These are phyloP conservation scores for Phaeosphaeriaceae sp. DNA, from an alignment of 2,329 filamentous ascomycete genomes.

Conservation along the genomic window DNA sequence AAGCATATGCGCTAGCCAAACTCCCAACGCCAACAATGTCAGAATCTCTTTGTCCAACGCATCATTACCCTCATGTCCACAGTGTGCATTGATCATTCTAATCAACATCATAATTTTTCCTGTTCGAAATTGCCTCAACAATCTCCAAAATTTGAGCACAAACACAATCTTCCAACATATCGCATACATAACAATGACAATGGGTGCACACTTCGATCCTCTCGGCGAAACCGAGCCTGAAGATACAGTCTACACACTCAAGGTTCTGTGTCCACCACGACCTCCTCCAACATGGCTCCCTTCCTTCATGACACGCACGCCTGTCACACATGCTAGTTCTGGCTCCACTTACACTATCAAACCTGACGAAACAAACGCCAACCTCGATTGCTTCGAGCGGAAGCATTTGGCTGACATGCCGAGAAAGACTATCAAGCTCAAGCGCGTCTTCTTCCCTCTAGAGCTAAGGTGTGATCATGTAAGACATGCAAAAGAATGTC, in stretches of 20 bases:
- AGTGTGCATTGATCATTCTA: not conserved
- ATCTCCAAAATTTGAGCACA: not conserved
- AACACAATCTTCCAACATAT: not conserved
- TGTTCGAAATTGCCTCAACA: not conserved
- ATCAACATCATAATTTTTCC: not conserved
- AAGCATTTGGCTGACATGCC: conserved; percentile 22
- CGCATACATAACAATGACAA: not conserved
- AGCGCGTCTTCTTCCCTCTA: conserved; percentile 17
- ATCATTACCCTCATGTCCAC: not conserved
- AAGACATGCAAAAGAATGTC: conserved; percentile 12
- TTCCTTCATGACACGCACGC: conserved; percentile 18
- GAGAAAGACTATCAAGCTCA: conserved; percentile 19
- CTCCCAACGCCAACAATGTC: not conserved
- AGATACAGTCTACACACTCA: conserved; percentile 16
- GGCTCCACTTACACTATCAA: conserved; percentile 12
- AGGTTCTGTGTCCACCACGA: conserved; percentile 15
- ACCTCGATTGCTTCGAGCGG: conserved; percentile 18
- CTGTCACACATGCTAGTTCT: conserved; percentile 5
- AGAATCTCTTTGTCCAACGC: not conserved
- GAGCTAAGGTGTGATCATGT: conserved; percentile 35
- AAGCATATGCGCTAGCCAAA: not conserved
- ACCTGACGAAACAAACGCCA: conserved; percentile 15
- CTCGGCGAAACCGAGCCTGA: conserved; percentile 25
- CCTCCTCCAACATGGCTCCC: conserved; percentile 26
- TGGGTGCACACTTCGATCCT: conserved; percentile 23